Percentiles rank a stretch among this genome's conserved stretches.
Evolutionary conservation across 1,139 yeast species (phyloP).

Genomic region (Yueomyces sp.): DNA sequence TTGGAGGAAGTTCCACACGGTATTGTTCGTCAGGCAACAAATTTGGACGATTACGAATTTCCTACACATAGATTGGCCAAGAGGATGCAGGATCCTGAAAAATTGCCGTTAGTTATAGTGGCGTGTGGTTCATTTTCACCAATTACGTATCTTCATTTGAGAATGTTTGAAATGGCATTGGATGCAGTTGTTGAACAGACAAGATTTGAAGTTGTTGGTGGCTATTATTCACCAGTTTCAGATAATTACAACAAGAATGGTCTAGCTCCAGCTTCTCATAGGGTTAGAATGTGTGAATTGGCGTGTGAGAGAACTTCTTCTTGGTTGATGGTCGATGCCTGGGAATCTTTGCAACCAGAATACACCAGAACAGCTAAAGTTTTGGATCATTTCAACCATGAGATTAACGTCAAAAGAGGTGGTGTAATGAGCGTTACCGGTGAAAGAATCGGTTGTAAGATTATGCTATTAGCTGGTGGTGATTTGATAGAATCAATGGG

Average conservation of each 20-base stretch:
- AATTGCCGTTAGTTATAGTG: slow-evolving; percentile 82
- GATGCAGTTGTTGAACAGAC: slow-evolving; percentile 92
- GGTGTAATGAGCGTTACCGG: slow-evolving; percentile 74
- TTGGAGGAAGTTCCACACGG: slow-evolving; percentile 96
- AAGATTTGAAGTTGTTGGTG: slow-evolving; percentile 89
- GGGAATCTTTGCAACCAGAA: slow-evolving; percentile 90
- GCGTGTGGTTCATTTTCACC: slow-evolving; percentile 98
- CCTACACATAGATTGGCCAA: slow-evolving; percentile 79
- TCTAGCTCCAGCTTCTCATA: slow-evolving; percentile 71
- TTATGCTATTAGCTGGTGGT: slow-evolving; percentile 96
- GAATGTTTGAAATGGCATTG: slow-evolving; percentile 98
- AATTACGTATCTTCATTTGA: slow-evolving; percentile 78
- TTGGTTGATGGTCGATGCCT: slow-evolving; percentile 98
- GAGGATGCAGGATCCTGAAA: slow-evolving; percentile 57
- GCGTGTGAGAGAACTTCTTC: slow-evolving; percentile 95
- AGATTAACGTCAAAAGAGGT: slow-evolving; percentile 77
- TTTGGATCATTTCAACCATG: slow-evolving; percentile 91
- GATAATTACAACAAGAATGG: slow-evolving; percentile 93
- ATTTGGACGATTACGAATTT: slow-evolving; percentile 54
- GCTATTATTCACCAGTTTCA: slow-evolving; percentile 93
- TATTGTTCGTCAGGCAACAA: slow-evolving; percentile 71
- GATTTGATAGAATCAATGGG: slow-evolving; percentile 97
- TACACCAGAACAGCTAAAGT: slow-evolving; percentile 94
- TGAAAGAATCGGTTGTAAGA: slow-evolving; percentile 72
- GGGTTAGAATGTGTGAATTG: slow-evolving; percentile 95